Evolutionary conservation across 176 grass and related monocot genomes (phyloP).

Genomic region (Carex pumila): DNA sequence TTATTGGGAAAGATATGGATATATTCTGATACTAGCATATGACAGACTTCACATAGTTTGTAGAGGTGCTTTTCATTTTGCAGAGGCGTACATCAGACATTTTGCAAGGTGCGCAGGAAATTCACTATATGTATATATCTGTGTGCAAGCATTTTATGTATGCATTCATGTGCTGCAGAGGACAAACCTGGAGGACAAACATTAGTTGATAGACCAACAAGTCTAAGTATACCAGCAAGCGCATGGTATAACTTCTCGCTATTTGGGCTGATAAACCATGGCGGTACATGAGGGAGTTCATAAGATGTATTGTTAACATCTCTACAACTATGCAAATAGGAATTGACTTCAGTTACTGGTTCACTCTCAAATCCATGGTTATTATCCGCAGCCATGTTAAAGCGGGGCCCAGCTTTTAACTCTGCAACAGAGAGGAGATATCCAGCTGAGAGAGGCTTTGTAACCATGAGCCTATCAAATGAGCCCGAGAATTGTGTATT

Average conservation of each 20-base stretch:
- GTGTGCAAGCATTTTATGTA: neutral
- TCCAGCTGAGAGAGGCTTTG: slow-evolving; percentile 78
- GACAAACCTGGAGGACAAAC: slow-evolving; percentile 34
- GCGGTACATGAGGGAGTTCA: slow-evolving; percentile 74
- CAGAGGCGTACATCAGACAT: neutral
- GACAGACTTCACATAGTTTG: neutral
- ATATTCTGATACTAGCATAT: neutral
- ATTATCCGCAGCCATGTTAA: slow-evolving; percentile 22
- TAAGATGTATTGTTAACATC: slow-evolving; percentile 23
- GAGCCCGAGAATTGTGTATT: slow-evolving; percentile 81
- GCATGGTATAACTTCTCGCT: slow-evolving; percentile 65
- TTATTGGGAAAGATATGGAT: neutral
- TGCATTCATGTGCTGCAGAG: neutral
- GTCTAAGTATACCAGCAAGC: slow-evolving; percentile 80
- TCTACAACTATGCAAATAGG: slow-evolving; percentile 50
- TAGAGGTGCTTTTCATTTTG: neutral
- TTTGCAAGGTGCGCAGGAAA: neutral
- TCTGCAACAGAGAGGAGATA: slow-evolving; percentile 87
- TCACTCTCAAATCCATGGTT: slow-evolving; percentile 26
- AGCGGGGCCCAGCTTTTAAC: slow-evolving; percentile 50
- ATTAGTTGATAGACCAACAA: slow-evolving; percentile 65
- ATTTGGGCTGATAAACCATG: slow-evolving; percentile 65
- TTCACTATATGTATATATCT: neutral
- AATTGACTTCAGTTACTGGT: slow-evolving; percentile 30
- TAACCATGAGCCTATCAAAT: slow-evolving; percentile 65